Evolutionary conservation across 192 early-diverging fungal genomes (phyloP), one percentile per base, ranked within the genome.

Genomic region (Backusella sp.): DNA sequence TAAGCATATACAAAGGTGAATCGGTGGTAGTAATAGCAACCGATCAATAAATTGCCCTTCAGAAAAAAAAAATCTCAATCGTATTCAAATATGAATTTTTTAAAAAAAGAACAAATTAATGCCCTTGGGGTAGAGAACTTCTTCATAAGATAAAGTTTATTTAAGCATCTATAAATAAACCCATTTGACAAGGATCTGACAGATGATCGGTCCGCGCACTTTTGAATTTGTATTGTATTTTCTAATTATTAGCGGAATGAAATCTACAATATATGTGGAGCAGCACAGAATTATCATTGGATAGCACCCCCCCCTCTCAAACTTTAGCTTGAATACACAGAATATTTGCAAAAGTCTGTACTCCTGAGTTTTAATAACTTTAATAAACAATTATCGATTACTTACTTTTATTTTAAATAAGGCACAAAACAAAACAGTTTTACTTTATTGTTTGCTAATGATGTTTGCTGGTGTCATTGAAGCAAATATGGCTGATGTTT

Each of bases 331-430:
- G 23, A 15, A 26, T 3, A 23, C 21, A 23, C 52, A 53, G 4
- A 53, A 32, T 32, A 32, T 32, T 32, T 32, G 2, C 32, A 32
- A 32, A 32, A 32, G 32, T 32, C 32, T 32, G 32, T 32, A 26
- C 56, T 28, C 56, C 56, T 59, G 11, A 21, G 56, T 59, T 59
- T 59, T 26, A 59, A 56, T 23, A 56, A 59, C 56, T 14, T 3
- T 28, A 59, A 23, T 59, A 23, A 59, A 59, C 21, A 26, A 59
- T 26, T 26, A 26, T 59, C 23, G 32, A 26, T 11, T 59, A 26
- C 28, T 59, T 59, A 59, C 56, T 26, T 26, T 59, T 59, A 59
- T 59, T 59, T 59, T 59, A 59, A 59, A 59, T 59, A 59, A 59
- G 56, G 9, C 23, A 59, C 21, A 59, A 59, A 59, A 12, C 56